These are phyloP conservation scores for Amanita rubescens DNA, from an alignment of 768 basidiomycete genomes.

Conservation along the genomic window DNA sequence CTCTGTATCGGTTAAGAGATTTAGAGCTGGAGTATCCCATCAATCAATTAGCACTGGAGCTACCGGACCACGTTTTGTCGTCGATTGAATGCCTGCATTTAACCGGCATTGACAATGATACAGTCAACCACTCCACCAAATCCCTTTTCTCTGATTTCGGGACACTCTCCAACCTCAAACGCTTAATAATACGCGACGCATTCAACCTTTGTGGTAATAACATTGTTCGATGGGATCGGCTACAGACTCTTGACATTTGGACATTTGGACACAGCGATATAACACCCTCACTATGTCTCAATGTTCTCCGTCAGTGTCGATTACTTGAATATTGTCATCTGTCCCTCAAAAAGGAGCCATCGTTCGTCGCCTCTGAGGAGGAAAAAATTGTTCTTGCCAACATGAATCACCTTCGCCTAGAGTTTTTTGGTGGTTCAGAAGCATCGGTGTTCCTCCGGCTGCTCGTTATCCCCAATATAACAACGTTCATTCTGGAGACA, in stretches of 20 bases:
- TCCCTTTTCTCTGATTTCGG: too few relatives aligned
- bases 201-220: not conserved
- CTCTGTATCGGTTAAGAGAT: too few relatives aligned
- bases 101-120: too few relatives aligned
- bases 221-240: not conserved
- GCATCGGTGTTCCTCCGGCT: too few relatives aligned
- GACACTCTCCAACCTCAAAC: not conserved
- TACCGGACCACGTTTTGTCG: too few relatives aligned
- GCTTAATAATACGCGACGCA: not conserved
- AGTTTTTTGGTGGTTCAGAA: not conserved
- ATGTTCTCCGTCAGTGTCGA: not conserved
- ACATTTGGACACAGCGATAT: not conserved
- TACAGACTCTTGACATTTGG: not conserved
- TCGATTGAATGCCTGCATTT: not conserved
- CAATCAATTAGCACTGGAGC: too few relatives aligned
- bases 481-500: not conserved
- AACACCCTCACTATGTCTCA: too few relatives aligned
- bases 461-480: too few relatives aligned
- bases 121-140: not conserved
- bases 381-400: too few relatives aligned
- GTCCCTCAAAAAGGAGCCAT: not conserved
- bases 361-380: too few relatives aligned
- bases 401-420: not conserved
- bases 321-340: not conserved
- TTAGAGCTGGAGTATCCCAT: too few relatives aligned